phyloP scores from a whole-genome alignment of 169 alveolate genomes.

The Plasmodium berghei region DNA sequence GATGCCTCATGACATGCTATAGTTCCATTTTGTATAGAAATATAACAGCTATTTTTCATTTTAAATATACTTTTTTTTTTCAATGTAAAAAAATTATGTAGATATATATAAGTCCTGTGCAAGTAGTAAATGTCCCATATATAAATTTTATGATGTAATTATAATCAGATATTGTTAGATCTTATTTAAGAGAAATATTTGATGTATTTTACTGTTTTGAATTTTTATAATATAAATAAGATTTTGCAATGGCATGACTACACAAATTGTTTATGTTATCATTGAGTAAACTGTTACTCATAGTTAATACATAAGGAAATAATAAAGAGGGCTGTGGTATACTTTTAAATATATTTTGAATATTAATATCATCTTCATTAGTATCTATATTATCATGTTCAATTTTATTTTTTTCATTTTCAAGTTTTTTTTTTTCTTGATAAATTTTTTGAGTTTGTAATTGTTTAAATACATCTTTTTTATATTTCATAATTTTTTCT shows the following conservation, averaged over 20 bases:
- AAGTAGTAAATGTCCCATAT: no score
- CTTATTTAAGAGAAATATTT: no score
- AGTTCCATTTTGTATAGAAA: no score
- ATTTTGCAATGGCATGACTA: conserved; percentile 74
- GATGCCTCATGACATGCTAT: no score
- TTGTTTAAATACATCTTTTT: conserved; percentile 72
- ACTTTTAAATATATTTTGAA: conserved; percentile 56
- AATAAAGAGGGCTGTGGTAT: conserved; percentile 69
- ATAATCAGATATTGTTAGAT: no score
- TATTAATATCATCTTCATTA: conserved; percentile 56
- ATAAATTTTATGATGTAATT: no score
- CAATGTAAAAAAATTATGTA: no score
- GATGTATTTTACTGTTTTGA: conserved; percentile 20
- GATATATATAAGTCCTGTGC: no score
- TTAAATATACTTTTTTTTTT: no score
- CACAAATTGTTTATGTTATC: conserved; percentile 72
- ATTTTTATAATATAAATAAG: conserved; percentile 63
- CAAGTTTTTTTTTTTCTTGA: conserved; percentile 67
- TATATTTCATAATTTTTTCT: conserved; percentile 64
- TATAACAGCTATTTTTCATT: no score
- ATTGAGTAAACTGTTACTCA: conserved; percentile 65
- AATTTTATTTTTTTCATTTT: conserved; percentile 66
- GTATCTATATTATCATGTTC: conserved; percentile 59
- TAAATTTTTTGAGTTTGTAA: conserved; percentile 69
- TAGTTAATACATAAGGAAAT: conserved; percentile 64